Base-by-base conservation (phyloP, 2,329 filamentous ascomycete genomes). In the Fusarium marasasianum region DNA sequence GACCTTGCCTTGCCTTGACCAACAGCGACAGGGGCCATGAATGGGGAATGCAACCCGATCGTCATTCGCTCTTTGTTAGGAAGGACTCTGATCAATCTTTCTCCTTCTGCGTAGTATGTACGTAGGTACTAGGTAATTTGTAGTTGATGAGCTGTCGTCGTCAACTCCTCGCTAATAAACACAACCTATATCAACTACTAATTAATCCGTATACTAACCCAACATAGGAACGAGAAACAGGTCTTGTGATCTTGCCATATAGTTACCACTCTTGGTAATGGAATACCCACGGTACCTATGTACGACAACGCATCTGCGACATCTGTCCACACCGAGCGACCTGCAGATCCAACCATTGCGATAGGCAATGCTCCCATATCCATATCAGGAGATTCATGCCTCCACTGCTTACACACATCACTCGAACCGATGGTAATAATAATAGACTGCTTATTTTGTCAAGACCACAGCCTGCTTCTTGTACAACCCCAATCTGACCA, bases 291-390 rank as follows among this genome's bases (percentile, higher is more conserved):
- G 63, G 54, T 56, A 35, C 33, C 14, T 15, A 35, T 35, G 33
- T 35, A 66, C 37, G 45, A 58, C 72, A 66, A 76, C 60, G 48
- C 74, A 61, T 60, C 66, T 66, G 44, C 47, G 53, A 63, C 47
- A 54, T 47, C 24, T 35, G 26, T 55, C 59, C 67, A 66, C 67
- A 66, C 67, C 66, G 57, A 66, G 71, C 72, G 63, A 65, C 61
- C 63, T 75, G 74, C 72, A 77, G 66, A 60, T 64, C 41, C 45
- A 53, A 50, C 50, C 50, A 65, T 55, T 29, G 33, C n/a, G 33
- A 51, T 29, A 33, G 41, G 41, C 31, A 66, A 73, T 66, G 71
- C 40, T 45, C 55, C 41, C 58, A 43, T 57, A 60, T 58, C 66
- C 71, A 40, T 48, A 74, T 74, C 71, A 58, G 50, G 67, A 72